A percentile compares a stretch with the other conserved stretches of the same genome.
Evolutionary conservation across 352 stramenopile genomes (phyloP).

Genomic region (Globisporangium megalacanthum): DNA sequence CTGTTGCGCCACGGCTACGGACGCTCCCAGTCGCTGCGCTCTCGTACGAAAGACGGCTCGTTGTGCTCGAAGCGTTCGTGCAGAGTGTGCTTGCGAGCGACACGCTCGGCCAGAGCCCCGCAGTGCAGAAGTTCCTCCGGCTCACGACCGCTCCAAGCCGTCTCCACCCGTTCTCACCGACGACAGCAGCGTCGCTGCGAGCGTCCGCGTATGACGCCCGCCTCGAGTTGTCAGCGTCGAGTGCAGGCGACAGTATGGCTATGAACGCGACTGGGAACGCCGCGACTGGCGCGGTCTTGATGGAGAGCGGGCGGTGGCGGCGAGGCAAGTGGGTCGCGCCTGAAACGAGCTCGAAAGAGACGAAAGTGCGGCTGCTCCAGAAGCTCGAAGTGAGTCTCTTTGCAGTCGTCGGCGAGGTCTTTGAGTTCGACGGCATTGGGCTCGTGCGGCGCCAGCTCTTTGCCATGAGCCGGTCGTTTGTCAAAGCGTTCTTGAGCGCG

Average conservation of each 20-base stretch:
- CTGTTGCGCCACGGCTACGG: constrained; percentile 42
- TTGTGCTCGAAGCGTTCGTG: constrained; percentile 63
- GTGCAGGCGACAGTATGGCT: background rate
- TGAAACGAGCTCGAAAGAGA: constrained; percentile 65
- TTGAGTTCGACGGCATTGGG: constrained; percentile 84
- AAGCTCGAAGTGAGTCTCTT: constrained; percentile 79
- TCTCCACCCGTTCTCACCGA: constrained; percentile 8
- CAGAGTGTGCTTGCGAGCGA: constrained; percentile 65
- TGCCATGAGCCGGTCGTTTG: constrained; percentile 71
- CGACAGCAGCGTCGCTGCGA: background rate
- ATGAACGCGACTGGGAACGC: constrained; percentile 3
- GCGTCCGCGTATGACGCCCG: background rate
- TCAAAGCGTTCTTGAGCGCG: constrained; percentile 73
- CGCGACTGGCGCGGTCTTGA: constrained; percentile 26
- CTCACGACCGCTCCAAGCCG: constrained; percentile 12
- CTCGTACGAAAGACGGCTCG: constrained; percentile 59
- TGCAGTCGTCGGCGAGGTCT: constrained; percentile 66
- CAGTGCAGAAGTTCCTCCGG: constrained; percentile 69
- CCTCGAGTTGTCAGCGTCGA: background rate
- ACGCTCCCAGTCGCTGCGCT: constrained; percentile 28
- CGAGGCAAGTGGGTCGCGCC: constrained; percentile 54
- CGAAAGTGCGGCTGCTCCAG: constrained; percentile 78
- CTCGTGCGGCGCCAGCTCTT: constrained; percentile 82
- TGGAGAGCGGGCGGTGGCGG: constrained; percentile 66
- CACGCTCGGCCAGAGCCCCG: constrained; percentile 69